A percentile compares a stretch with the other conserved stretches of the same genome.
These are phyloP conservation scores for Fusarium albidum DNA, from an alignment of 2,329 filamentous ascomycete genomes.

Conservation along the genomic window DNA sequence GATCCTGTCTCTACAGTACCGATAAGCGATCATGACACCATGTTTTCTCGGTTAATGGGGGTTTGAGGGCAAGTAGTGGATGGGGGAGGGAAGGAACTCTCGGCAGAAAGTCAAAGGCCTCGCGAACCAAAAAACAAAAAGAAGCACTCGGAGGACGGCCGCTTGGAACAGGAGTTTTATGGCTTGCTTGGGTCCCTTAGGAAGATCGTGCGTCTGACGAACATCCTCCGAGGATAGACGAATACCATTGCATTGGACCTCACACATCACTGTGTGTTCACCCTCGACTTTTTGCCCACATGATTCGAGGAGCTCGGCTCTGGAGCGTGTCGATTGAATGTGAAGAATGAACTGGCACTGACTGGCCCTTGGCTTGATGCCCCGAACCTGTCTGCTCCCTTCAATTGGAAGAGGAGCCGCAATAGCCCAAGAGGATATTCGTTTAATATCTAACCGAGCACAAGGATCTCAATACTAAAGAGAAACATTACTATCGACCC, in stretches of 20 bases:
- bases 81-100: constrained; percentile 39
- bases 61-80: constrained; percentile 32
- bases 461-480: too few relatives aligned
- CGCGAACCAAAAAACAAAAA: constrained; percentile 41
- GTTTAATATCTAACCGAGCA: too few relatives aligned
- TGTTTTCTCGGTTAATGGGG: constrained; percentile 38
- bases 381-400: neutral
- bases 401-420: neutral
- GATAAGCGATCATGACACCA: constrained; percentile 46
- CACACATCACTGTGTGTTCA: constrained; percentile 30
- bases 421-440: too few relatives aligned
- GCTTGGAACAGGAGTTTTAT: constrained; percentile 57
- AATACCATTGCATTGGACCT: constrained; percentile 53
- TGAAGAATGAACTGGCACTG: constrained; percentile 19
- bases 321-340: constrained; percentile 27
- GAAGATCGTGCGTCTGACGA: constrained; percentile 53
- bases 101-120: constrained; percentile 45
- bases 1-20: constrained; percentile 43
- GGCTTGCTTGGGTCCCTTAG: constrained; percentile 54
- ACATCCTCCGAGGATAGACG: constrained; percentile 53
- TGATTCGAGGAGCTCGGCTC: constrained; percentile 14
- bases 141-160: constrained; percentile 52
- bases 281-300: constrained; percentile 13
- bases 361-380: neutral
- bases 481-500: too few relatives aligned